Evolutionary conservation across 1,284 basidiomycete species (phyloP).

Genomic region (Microbotryomycetes sp.): DNA sequence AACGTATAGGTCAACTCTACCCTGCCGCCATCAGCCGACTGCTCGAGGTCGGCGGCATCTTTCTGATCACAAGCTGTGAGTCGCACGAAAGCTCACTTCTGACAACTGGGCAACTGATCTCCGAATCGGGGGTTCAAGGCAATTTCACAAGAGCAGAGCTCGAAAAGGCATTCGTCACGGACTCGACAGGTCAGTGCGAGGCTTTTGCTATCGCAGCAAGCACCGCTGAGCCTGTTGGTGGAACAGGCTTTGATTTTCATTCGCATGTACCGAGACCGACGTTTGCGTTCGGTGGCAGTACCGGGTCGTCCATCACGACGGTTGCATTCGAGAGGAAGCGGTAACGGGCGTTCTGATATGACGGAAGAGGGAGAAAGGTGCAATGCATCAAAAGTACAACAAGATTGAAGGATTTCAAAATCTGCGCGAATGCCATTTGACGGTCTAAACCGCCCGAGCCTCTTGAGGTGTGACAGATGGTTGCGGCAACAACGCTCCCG

Average conservation of each 20-base stretch:
- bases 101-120: slow-evolving; percentile 1
- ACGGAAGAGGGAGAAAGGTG: too few species aligned
- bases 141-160: slow-evolving; percentile 85
- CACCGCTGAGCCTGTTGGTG: neutral
- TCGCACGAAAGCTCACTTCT: neutral
- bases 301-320: slow-evolving; percentile 62
- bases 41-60: slow-evolving; percentile 60
- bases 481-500: neutral
- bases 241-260: slow-evolving; percentile 43
- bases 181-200: slow-evolving; percentile 47
- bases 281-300: slow-evolving; percentile 67
- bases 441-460: neutral
- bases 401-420: too few species aligned
- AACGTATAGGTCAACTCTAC: slow-evolving; percentile 50
- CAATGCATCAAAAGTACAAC: too few species aligned
- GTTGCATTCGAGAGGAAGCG: slow-evolving; percentile 58
- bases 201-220: slow-evolving; percentile 51
- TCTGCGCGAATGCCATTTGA: too few species aligned
- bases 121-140: slow-evolving; percentile 53
- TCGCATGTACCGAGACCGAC: slow-evolving; percentile 62
- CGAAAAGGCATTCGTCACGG: slow-evolving; percentile 50
- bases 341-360: neutral
- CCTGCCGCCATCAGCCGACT: slow-evolving; percentile 54
- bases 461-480: neutral
- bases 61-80: slow-evolving; percentile 71